Evolutionary conservation across 2,329 filamentous ascomycete genomes (phyloP), one percentile per base, ranked within the genome.

Genomic region (Aspergillus calidoustus): DNA sequence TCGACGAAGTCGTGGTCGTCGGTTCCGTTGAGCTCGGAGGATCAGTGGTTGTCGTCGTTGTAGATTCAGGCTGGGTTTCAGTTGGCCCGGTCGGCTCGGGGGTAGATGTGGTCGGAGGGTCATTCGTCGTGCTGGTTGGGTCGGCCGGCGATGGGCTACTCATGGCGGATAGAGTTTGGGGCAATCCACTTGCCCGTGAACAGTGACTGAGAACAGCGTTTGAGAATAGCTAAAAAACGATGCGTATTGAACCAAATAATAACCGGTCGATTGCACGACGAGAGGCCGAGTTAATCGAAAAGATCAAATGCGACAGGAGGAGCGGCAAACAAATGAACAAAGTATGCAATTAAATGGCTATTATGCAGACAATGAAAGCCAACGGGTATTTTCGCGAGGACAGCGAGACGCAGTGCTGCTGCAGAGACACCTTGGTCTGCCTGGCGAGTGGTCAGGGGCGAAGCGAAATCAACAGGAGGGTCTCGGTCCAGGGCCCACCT

Each of bases 21-120:
- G 54, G 66, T 17, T 65, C 62, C n/a, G 54, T 59, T 2, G 59
- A 53, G 19, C 57, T 56, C n/a, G 64, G 54, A 22, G 54, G 28
- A 9, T 59, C 56, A 17, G 60, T 59, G 19, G 60, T 57, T 23
- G 64, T 65, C 25, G 72, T 66, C 46, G 63, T 61, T 53, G 76
- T 57, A 3, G 69, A 66, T 44, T 55, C 52, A 9, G 46, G n/a
- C 19, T 19, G 19, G 34, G 25, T 28, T 28, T 17, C 34, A 15
- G 34, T 41, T 15, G 34, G 15, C 34, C 13, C 34, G 34, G 34
- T 15, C 34, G 34, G 34, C 34, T 41, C 34, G 34, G 34, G 34
- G 6, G 34, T 13, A 15, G 34, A 2, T 41, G 34, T 41, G 34
- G 34, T 41, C 34, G 34, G 9, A 38, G 31, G 11, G 5, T 41